phyloP scores from a whole-genome alignment of 179 eudicot species.

The Heliamphora pulchella region DNA sequence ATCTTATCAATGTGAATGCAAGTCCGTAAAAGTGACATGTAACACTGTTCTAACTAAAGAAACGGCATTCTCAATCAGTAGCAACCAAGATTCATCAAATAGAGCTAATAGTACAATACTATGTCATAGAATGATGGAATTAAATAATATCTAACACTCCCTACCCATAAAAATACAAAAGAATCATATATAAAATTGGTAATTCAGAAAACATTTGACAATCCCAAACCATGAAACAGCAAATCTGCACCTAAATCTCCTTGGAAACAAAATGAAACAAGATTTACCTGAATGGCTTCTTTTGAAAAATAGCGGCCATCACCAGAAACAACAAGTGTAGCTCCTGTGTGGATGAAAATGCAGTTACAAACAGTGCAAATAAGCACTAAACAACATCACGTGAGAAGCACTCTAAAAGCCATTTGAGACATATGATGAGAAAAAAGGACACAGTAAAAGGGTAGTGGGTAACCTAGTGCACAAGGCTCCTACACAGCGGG shows the following conservation, averaged over 20 bases:
- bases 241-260: neutral
- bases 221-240: neutral
- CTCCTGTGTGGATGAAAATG: conserved; percentile 43
- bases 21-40: neutral
- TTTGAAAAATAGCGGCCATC: conserved; percentile 93
- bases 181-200: too few relatives aligned
- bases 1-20: neutral
- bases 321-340: conserved; percentile 94
- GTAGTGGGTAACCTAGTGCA: too few relatives aligned
- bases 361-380: conserved; percentile 10
- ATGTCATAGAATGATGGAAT: neutral
- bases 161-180: neutral
- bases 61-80: neutral
- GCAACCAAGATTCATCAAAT: neutral
- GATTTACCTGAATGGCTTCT: conserved; percentile 80
- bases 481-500: too few relatives aligned
- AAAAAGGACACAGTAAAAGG: too few relatives aligned
- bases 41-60: neutral
- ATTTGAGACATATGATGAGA: too few relatives aligned
- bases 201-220: neutral
- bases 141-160: neutral
- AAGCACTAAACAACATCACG: neutral
- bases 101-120: neutral
- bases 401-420: neutral
- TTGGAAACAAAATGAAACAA: neutral